These are phyloP conservation scores for Neopestalotiopsis sp. DNA, from an alignment of 2,329 filamentous ascomycete genomes.

Conservation along the genomic window DNA sequence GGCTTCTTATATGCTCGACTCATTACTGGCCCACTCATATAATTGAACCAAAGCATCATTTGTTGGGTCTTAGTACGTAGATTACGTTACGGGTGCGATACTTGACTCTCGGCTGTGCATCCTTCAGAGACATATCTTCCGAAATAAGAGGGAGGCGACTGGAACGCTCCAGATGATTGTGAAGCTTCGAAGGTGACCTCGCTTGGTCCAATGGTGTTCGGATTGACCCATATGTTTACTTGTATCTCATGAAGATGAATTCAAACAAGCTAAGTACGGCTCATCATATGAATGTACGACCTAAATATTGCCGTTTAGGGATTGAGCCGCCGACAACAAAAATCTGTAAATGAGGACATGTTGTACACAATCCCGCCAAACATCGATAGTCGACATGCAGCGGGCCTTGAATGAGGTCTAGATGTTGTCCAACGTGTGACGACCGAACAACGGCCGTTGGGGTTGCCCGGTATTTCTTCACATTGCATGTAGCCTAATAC, in stretches of 20 bases:
- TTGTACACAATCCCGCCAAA: not conserved
- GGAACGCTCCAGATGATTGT: not conserved
- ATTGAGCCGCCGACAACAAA: no score
- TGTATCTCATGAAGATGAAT: not conserved
- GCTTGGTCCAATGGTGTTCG: not conserved
- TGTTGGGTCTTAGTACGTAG: no score
- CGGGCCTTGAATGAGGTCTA: not conserved
- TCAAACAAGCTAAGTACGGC: not conserved
- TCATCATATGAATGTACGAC: not conserved
- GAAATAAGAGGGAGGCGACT: not conserved
- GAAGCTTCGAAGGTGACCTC: not conserved
- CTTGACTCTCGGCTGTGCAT: not conserved
- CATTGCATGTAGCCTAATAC: not conserved
- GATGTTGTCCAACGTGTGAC: not conserved
- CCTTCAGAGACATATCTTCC: not conserved
- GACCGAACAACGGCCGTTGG: not conserved
- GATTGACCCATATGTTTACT: not conserved
- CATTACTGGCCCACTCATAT: not conserved
- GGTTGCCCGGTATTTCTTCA: not conserved
- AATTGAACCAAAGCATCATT: no score
- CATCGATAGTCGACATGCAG: not conserved
- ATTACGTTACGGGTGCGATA: not conserved
- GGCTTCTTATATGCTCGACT: not conserved
- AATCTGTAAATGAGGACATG: not conserved
- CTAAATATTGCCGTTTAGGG: no score